phyloP scores from a whole-genome alignment of 1,139 yeast species.

The Lodderomyces beijingensis region DNA sequence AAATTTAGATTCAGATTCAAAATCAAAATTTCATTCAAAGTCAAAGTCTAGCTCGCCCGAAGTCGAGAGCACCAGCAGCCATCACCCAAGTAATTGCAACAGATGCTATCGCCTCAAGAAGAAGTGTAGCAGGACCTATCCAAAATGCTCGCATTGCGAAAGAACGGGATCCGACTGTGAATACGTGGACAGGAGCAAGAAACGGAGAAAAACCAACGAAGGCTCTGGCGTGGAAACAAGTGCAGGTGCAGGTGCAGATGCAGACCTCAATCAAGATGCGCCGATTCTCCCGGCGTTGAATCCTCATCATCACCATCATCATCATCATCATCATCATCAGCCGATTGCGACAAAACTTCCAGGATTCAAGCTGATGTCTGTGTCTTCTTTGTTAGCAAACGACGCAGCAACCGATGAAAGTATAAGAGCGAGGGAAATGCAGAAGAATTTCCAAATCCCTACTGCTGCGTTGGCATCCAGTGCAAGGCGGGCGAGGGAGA shows the following conservation, averaged over 20 bases:
- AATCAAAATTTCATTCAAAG: background rate
- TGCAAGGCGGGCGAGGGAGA: constrained; percentile 8
- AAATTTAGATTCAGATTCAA: background rate
- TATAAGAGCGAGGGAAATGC: constrained; percentile 7
- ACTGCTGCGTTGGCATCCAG: constrained; percentile 10
- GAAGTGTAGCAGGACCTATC: constrained; percentile 37
- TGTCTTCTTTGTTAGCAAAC: constrained; percentile 13
- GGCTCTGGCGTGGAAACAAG: background rate
- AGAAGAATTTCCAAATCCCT: constrained; percentile 4
- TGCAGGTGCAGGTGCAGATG: background rate
- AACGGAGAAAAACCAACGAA: constrained; percentile 16
- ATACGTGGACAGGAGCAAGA: constrained; percentile 30
- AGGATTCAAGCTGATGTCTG: constrained; percentile 16
- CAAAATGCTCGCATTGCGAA: constrained; percentile 34
- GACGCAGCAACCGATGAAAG: constrained; percentile 6
- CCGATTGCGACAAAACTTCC: background rate
- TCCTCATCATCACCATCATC: constrained; percentile 1
- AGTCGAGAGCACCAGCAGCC: constrained; percentile 18
- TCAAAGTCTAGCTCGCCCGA: constrained; percentile 12
- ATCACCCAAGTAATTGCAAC: constrained; percentile 35
- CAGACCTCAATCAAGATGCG: background rate
- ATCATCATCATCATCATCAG: background rate
- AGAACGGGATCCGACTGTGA: constrained; percentile 36
- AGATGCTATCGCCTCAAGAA: constrained; percentile 43
- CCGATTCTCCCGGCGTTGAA: constrained; percentile 2